Percentiles rank a stretch among this genome's conserved stretches.
Conservation (phyloP, 169 alveolate genomes). For the Eimeria maxima region DNA sequence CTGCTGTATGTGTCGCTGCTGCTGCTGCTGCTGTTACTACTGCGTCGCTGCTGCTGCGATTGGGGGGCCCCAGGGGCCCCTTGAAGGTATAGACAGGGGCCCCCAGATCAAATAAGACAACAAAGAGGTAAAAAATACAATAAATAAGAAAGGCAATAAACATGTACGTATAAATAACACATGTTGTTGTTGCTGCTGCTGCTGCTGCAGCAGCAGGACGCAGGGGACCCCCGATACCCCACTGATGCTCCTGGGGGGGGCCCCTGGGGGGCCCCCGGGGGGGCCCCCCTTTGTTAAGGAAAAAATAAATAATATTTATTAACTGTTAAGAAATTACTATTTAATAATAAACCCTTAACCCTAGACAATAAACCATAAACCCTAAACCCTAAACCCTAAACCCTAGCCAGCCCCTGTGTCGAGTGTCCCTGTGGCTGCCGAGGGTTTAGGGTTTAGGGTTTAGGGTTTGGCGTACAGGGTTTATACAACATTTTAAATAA, state of each 20-base stretch:
- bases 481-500: too few relatives aligned
- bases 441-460: constrained; percentile 50
- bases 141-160: not conserved
- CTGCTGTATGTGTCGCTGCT: not conserved
- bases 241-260: not conserved
- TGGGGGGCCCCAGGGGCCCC: constrained; percentile 20
- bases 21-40: constrained; percentile 26
- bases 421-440: not conserved
- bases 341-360: not conserved
- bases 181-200: constrained; percentile 13
- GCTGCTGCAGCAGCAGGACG: constrained; percentile 22
- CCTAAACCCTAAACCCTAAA: not conserved
- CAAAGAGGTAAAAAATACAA: not conserved
- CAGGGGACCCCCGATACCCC: not conserved
- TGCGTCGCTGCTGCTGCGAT: not conserved
- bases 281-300: not conserved
- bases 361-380: not conserved
- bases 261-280: too few relatives aligned
- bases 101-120: not conserved
- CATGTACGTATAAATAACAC: not conserved
- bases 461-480: not conserved
- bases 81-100: not conserved
- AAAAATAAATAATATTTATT: not conserved
- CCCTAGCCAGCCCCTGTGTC: not conserved
- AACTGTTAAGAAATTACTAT: not conserved